Evolutionary conservation across 2,329 filamentous ascomycete genomes (phyloP).

Genomic region (Coniella lustricola): DNA sequence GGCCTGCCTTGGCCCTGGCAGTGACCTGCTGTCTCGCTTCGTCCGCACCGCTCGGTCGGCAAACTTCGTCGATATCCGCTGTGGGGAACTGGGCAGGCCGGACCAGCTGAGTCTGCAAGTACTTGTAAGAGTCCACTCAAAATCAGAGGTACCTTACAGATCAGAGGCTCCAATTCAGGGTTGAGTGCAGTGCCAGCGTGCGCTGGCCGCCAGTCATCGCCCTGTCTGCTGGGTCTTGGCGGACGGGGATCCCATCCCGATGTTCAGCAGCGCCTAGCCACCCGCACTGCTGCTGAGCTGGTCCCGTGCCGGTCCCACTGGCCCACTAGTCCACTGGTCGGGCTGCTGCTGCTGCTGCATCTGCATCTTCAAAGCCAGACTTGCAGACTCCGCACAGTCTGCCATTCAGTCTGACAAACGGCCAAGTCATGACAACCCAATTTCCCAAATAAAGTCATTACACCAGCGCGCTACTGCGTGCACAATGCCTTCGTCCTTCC

Average conservation of each 20-base stretch:
- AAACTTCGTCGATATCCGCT: background rate
- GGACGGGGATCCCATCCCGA: background rate
- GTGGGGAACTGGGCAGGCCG: too few relatives aligned
- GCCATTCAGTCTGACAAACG: slow-evolving; percentile 1
- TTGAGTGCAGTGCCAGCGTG: slow-evolving; percentile 3
- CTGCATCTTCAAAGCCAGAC: background rate
- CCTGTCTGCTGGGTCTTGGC: background rate
- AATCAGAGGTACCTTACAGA: background rate
- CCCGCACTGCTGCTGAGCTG: too few relatives aligned
- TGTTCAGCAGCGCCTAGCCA: too few relatives aligned
- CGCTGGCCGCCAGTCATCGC: background rate
- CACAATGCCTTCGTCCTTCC: slow-evolving; percentile 16
- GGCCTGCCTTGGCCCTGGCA: too few relatives aligned
- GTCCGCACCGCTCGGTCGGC: background rate
- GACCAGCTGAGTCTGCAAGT: too few relatives aligned
- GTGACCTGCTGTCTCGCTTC: too few relatives aligned
- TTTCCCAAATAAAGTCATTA: slow-evolving; percentile 13
- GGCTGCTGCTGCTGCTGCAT: slow-evolving; percentile 1
- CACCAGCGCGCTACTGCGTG: slow-evolving; percentile 4
- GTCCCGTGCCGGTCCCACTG: too few relatives aligned
- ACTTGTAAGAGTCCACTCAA: background rate
- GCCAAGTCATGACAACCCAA: slow-evolving; percentile 13
- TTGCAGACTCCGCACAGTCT: slow-evolving; percentile 9
- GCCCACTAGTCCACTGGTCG: background rate
- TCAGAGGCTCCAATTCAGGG: background rate